These are phyloP conservation scores for Peniophora sp. DNA, from an alignment of 1,284 basidiomycete genomes.

Conservation along the genomic window DNA sequence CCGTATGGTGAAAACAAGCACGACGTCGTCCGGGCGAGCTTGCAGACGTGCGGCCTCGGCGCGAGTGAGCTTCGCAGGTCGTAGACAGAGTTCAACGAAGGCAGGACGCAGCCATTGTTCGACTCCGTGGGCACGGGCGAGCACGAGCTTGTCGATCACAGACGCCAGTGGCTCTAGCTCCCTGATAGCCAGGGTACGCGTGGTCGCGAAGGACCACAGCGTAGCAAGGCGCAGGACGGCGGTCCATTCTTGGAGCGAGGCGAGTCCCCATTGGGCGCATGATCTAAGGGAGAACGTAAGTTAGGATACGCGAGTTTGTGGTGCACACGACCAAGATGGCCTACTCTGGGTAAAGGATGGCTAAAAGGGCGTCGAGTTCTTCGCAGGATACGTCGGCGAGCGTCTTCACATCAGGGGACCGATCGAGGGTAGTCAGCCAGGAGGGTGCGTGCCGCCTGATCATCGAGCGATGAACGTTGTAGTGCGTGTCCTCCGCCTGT, in stretches of 20 bases:
- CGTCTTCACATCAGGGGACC: background rate
- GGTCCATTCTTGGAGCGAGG: slow-evolving; percentile 27
- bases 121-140: slow-evolving; percentile 22
- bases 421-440: background rate
- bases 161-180: slow-evolving; percentile 20
- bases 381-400: background rate
- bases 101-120: slow-evolving; percentile 26
- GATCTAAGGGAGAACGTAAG: background rate
- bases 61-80: too few relatives aligned
- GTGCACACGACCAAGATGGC: background rate
- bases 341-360: background rate
- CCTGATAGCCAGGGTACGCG: slow-evolving; percentile 25
- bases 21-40: too few relatives aligned
- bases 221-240: slow-evolving; percentile 26
- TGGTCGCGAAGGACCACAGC: slow-evolving; percentile 23
- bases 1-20: too few relatives aligned
- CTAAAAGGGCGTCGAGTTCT: background rate
- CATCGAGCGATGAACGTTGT: background rate
- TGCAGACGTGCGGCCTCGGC: too few relatives aligned
- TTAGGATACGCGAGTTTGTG: background rate
- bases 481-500: background rate
- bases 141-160: slow-evolving; percentile 25
- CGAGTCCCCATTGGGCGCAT: slow-evolving; percentile 19
- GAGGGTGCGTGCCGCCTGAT: background rate
- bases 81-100: background rate